Evolutionary conservation across 2,329 filamentous ascomycete genomes (phyloP), one percentile per base, ranked within the genome.

Genomic region (Ceratocystis diversiconidia): DNA sequence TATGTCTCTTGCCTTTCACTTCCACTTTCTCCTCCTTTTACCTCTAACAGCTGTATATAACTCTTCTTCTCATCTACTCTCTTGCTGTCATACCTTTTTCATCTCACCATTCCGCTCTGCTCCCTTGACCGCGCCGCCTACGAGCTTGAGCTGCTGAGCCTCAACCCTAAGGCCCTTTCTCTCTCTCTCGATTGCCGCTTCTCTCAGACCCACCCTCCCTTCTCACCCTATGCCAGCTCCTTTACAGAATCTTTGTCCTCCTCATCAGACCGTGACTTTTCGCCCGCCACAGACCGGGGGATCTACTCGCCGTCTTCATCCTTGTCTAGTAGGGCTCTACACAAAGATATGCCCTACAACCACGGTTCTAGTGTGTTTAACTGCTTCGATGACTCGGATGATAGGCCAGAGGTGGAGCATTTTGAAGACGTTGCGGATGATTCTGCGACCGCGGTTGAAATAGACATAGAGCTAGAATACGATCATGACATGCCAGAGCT

Each of bases 111-210:
- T 57, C 25, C 25, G 12, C 17, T 28, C 19, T 64, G 48, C 44
- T 50, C 46, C 62, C 48, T 64, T 43, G 62, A 57, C 50, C 62
- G 62, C 48, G 62, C 62, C 15, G 62, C 48, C 48, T 43, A 64
- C 62, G 46, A 64, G 7, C 48, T 64, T 10, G 46, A 59, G n/a
- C 62, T 55, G 17, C 25, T 64, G 17, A 64, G 62, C 15, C 48
- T 41, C 17, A 57, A 61, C 55, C 64, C 55, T 41, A 41, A 50
- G 46, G 60, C 64, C 30, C 46, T 62, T 32, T 55, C 64, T 52
- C 64, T 62, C 12, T 50, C 59, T 19, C 64, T 62, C 6, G 59
- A 66, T 30, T 30, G 32, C 46, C 64, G 57, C 60, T 65, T 65
- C 46, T 43, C 64, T 25, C 59, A 62, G 22, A 28, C 61, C 55